These are phyloP conservation scores for Picea abies DNA, from an alignment of 83 land plant species.

Conservation along the genomic window DNA sequence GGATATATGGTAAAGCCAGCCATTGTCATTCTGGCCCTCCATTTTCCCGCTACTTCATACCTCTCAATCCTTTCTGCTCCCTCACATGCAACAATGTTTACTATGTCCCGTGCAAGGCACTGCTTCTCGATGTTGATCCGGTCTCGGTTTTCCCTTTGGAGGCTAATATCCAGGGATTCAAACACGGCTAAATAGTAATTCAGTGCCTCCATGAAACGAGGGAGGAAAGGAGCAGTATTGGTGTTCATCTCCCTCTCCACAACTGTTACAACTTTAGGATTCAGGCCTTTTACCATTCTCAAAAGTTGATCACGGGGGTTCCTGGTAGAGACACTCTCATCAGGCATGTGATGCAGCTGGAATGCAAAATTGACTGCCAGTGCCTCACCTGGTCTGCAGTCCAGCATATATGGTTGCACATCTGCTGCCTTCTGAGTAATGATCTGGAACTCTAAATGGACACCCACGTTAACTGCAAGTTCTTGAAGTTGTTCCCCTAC, in stretches of 20 bases:
- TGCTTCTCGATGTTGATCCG: slow-evolving; percentile 55
- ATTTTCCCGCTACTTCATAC: slow-evolving; percentile 74
- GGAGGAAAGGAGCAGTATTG: slow-evolving; percentile 59
- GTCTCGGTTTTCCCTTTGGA: slow-evolving; percentile 44
- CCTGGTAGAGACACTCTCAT: slow-evolving; percentile 64
- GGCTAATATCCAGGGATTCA: slow-evolving; percentile 79
- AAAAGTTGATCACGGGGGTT: slow-evolving; percentile 63
- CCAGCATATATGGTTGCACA: slow-evolving; percentile 35
- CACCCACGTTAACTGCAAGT: slow-evolving; percentile 30
- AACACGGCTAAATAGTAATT: slow-evolving; percentile 63
- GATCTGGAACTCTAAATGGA: slow-evolving; percentile 38
- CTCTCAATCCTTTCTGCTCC: slow-evolving; percentile 62
- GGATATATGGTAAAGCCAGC: slow-evolving; percentile 59
- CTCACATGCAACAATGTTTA: slow-evolving; percentile 64
- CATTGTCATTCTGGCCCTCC: slow-evolving; percentile 69
- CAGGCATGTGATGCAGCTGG: slow-evolving; percentile 51
- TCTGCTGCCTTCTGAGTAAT: slow-evolving; percentile 18
- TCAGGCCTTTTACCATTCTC: slow-evolving; percentile 45
- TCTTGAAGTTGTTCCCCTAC: slow-evolving; percentile 29
- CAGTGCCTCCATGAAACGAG: slow-evolving; percentile 54
- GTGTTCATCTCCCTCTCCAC: slow-evolving; percentile 69
- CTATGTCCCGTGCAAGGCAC: slow-evolving; percentile 47
- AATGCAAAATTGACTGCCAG: slow-evolving; percentile 71
- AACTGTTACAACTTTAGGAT: slow-evolving; percentile 62
- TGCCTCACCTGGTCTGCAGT: slow-evolving; percentile 51